These are phyloP conservation scores for Candida montana DNA, from an alignment of 805 yeast species.

Conservation along the genomic window DNA sequence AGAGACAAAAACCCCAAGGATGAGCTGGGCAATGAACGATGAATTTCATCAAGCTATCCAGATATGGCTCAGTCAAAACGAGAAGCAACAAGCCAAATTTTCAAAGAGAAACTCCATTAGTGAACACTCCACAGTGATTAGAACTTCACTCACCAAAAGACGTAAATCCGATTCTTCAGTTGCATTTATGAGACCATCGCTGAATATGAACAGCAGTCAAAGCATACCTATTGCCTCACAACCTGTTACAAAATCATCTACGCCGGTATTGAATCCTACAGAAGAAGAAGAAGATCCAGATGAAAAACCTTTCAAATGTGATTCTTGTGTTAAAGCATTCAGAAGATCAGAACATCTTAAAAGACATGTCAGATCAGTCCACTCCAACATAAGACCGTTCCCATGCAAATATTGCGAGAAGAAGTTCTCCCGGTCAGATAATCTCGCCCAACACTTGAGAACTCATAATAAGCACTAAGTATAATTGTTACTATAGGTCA, in stretches of 20 bases:
- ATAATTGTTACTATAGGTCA: too few relatives aligned
- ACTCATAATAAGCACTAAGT: conserved; percentile 36
- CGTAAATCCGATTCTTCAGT: conserved; percentile 21
- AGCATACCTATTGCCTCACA: not conserved
- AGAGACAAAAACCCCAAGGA: conserved; percentile 2
- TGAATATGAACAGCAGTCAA: not conserved
- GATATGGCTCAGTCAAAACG: conserved; percentile 23
- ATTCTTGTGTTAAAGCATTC: conserved; percentile 57
- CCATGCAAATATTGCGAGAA: conserved; percentile 57
- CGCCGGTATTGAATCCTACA: conserved; percentile 1
- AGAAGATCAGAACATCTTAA: conserved; percentile 73
- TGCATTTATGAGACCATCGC: conserved; percentile 7
- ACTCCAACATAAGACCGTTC: conserved; percentile 66
- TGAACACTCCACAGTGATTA: conserved; percentile 1
- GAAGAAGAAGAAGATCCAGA: conserved; percentile 15
- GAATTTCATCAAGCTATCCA: conserved; percentile 25
- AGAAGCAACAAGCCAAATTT: conserved; percentile 5
- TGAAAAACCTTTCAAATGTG: conserved; percentile 60
- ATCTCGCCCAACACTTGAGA: conserved; percentile 60
- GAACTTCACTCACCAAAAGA: conserved; percentile 17
- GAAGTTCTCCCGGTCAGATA: conserved; percentile 62
- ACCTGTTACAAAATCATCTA: conserved; percentile 6
- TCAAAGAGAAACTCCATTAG: conserved; percentile 8
- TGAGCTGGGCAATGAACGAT: conserved; percentile 23
- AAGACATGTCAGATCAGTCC: conserved; percentile 67